A percentile compares a stretch with the other conserved stretches of the same genome.
phyloP scores from a whole-genome alignment of 1,139 yeast species.

The Taphrina sp. region DNA sequence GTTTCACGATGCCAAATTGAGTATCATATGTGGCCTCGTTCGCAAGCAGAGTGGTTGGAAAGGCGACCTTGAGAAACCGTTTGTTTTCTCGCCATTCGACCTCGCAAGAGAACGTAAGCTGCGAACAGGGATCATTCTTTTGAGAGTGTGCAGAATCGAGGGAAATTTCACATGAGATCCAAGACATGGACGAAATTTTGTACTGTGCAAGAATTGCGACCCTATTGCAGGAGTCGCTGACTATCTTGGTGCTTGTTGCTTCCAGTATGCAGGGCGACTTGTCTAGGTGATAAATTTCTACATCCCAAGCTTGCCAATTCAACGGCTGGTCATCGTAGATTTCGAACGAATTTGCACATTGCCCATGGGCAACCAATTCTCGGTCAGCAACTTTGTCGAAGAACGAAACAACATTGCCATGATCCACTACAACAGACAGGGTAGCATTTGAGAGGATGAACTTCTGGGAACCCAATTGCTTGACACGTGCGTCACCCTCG shows the following conservation, averaged over 20 bases:
- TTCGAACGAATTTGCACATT: slow-evolving; percentile 66
- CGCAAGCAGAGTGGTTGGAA: slow-evolving; percentile 77
- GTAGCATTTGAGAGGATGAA: slow-evolving; percentile 60
- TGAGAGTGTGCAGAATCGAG: slow-evolving; percentile 69
- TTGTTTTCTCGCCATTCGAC: slow-evolving; percentile 88
- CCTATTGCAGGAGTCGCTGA: slow-evolving; percentile 57
- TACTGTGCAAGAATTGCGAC: slow-evolving; percentile 63
- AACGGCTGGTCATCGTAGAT: slow-evolving; percentile 90
- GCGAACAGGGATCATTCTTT: slow-evolving; percentile 52
- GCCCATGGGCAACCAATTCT: slow-evolving; percentile 63
- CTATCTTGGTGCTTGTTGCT: slow-evolving; percentile 62
- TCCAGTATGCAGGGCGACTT: slow-evolving; percentile 65
- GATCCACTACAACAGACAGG: slow-evolving; percentile 57
- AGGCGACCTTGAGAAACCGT: slow-evolving; percentile 88
- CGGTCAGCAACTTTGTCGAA: slow-evolving; percentile 60
- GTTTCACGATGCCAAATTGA: slow-evolving; percentile 81
- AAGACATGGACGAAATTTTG: slow-evolving; percentile 56
- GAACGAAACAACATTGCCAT: slow-evolving; percentile 69
- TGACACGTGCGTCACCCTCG: slow-evolving; percentile 34
- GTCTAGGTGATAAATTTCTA: slow-evolving; percentile 78
- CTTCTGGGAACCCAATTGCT: slow-evolving; percentile 38
- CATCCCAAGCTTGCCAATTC: slow-evolving; percentile 95
- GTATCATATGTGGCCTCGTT: slow-evolving; percentile 87
- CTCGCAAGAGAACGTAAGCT: slow-evolving; percentile 58
- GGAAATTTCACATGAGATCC: slow-evolving; percentile 68